Evolutionary conservation across 139 green algal species (phyloP), one percentile per base, ranked within the genome.

Genomic region (Diplosphaera chodatii): DNA sequence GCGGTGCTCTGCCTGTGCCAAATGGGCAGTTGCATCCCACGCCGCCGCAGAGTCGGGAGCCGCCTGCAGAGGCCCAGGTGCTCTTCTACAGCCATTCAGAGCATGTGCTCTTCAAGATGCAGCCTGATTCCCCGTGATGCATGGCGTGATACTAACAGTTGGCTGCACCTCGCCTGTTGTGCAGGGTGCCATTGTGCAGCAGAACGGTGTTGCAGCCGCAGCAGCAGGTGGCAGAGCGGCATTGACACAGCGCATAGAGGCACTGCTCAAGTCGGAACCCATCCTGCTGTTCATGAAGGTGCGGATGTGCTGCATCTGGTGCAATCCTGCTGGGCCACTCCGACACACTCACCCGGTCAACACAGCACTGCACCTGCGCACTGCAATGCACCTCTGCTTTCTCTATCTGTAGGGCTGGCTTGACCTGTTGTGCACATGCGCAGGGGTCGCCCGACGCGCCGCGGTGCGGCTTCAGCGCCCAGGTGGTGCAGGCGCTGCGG

Each of bases 241-340:
- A 22, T 40, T 84, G 28, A 76, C 64, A 15, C 63, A 74, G 28
- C 71, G 82, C 28, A 84, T 96, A 32, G 81, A 91, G 69, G 63
- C 32, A 22, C 79, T 96, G 33, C 73, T 92, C 2, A 55, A 71
- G 1, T 68, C 62, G 1, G 27, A 75, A 3, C 79, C 82, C 1
- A 80, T 95, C 29, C 73, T 94, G 71, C 79, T 96, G n/a, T 96
- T 96, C 77, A 94, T 97, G 91, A 96, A 97, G 83, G 91, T 62
- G 28, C 28, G 62, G 16, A 29, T 6, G 5, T 27, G 48, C 16
- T 3, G 4, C 1, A 2, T 27, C 23, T 34, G 66, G 30, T 71
- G 10, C 34, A 21, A 71, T 32, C 6, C 30, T 70, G 66, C 66
- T 62, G 13, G 29, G 32, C 62, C 74, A 68, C n/a, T n/a, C n/a